A percentile compares a stretch with the other conserved stretches of the same genome.
phyloP scores from a whole-genome alignment of 2,329 filamentous ascomycete genomes.

The Xylaria sp. region DNA sequence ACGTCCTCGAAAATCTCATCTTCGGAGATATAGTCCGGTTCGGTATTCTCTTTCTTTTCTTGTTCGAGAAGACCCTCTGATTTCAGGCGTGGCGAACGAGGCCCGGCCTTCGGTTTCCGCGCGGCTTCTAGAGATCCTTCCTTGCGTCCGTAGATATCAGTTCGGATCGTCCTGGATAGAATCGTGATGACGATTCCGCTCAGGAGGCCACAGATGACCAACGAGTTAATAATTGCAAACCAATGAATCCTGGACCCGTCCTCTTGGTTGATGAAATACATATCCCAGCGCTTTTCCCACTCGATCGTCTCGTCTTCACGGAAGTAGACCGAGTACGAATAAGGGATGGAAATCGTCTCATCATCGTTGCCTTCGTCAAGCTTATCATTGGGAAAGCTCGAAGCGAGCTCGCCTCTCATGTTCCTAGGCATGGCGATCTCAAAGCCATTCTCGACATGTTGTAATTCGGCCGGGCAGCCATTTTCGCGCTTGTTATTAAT shows the following conservation, averaged over 20 bases:
- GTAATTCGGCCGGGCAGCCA: slow-evolving; percentile 64
- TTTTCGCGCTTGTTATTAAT: slow-evolving; percentile 53
- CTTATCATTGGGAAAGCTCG: slow-evolving; percentile 35
- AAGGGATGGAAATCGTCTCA: slow-evolving; percentile 67
- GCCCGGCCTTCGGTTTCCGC: slow-evolving; percentile 50
- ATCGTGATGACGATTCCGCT: slow-evolving; percentile 78
- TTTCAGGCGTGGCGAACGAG: slow-evolving; percentile 39
- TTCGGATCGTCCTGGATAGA: slow-evolving; percentile 68
- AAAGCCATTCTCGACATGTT: slow-evolving; percentile 57
- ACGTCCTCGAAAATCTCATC: slow-evolving; percentile 73
- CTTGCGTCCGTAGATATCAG: slow-evolving; percentile 71
- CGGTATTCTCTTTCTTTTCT: slow-evolving; percentile 46
- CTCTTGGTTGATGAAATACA: slow-evolving; percentile 84
- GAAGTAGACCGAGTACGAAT: slow-evolving; percentile 88
- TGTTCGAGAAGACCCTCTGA: slow-evolving; percentile 58
- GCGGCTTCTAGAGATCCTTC: slow-evolving; percentile 62
- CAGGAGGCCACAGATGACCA: slow-evolving; percentile 75
- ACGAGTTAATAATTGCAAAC: slow-evolving; percentile 81
- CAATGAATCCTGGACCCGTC: slow-evolving; percentile 79
- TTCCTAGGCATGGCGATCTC: slow-evolving; percentile 65
- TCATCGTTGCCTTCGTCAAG: slow-evolving; percentile 55
- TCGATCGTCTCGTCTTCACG: slow-evolving; percentile 74
- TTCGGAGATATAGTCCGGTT: slow-evolving; percentile 56
- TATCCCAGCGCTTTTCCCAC: slow-evolving; percentile 80
- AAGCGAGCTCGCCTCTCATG: slow-evolving; percentile 37